Base-by-base conservation (phyloP, 352 stramenopile species). In the Phytophthora pistaciae region DNA sequence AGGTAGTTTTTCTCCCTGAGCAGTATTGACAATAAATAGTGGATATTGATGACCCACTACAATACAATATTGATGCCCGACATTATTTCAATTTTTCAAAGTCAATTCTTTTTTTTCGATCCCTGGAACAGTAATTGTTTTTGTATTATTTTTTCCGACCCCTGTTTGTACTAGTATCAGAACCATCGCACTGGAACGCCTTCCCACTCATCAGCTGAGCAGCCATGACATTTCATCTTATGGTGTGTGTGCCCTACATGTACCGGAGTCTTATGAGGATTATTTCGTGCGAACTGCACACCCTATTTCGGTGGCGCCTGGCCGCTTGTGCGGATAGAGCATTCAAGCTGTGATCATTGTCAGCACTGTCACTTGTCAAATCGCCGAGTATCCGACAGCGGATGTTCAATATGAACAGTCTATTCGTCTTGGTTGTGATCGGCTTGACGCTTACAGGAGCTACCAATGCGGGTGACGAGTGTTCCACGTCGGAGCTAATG, bases 401-500 rank as follows among this genome's bases (percentile, higher is more conserved):
- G 1, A 21, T 6, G 14, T 25, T 4, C 5, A 55, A 33, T n/a
- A 55, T 67, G 23, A 0, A 38, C 1, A 46, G 16, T 5, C 11
- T 55, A 2, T 21, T n/a, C 16, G 16, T 20, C 16, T n/a, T 55
- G 3, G 50, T 67, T 9, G 33, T 59, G 16, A 36, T 55, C 50
- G 33, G 14, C 25, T n/a, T 67, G 60, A 33, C 50, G 53, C 38
- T 60, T 14, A 36, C 56, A 13, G 6, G 27, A 27, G 25, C 3
- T 18, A 25, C 36, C 13, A 36, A 14, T n/a, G 50, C 38, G 16
- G 29, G 56, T 29, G 61, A 62, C 6, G 50, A 16, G 7, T 68
- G 61, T n/a, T 5, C 40, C 8, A 56, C 25, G 8, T 36, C 50
- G 27, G 50, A 54, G 20, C 61, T 68, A 6, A 5, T 68, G 13